These are phyloP conservation scores for Tuber borchii DNA, from an alignment of 495 filamentous ascomycete genomes.

Conservation along the genomic window DNA sequence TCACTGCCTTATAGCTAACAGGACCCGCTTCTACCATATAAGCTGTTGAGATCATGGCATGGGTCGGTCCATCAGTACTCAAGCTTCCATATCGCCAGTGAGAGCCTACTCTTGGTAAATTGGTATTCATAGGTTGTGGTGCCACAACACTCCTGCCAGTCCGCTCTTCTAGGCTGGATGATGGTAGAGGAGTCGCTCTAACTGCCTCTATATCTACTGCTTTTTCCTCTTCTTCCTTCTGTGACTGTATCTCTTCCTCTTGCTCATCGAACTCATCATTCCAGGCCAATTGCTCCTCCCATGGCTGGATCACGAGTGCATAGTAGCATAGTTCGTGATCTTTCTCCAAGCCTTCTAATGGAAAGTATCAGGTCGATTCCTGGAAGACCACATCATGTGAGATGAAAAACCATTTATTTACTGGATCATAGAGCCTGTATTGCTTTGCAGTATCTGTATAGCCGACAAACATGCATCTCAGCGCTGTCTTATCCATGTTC, in stretches of 20 bases:
- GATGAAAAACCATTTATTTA: background rate
- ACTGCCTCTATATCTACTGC: too few species aligned
- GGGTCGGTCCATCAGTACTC: too few species aligned
- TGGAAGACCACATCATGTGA: conserved; percentile 11
- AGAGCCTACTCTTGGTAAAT: too few species aligned
- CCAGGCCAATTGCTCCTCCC: background rate
- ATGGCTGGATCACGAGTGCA: background rate
- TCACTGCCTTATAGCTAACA: too few species aligned
- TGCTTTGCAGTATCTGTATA: background rate
- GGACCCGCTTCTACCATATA: too few species aligned
- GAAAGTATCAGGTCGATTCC: background rate
- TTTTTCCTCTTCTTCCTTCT: too few species aligned
- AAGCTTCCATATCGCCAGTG: background rate
- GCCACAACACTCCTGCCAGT: too few species aligned
- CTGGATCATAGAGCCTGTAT: conserved; percentile 11
- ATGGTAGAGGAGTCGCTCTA: too few species aligned
- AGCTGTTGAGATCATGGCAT: background rate
- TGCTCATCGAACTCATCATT: background rate
- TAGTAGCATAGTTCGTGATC: background rate
- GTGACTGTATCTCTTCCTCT: too few species aligned
- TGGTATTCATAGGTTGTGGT: too few species aligned
- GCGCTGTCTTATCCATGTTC: background rate
- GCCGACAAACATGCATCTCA: conserved; percentile 1
- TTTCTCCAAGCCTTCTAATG: background rate
- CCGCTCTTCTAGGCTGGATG: too few species aligned